A percentile compares a stretch with the other conserved stretches of the same genome.
phyloP scores from a whole-genome alignment of 106 monocot genomes.

The Agapanthus africanus region DNA sequence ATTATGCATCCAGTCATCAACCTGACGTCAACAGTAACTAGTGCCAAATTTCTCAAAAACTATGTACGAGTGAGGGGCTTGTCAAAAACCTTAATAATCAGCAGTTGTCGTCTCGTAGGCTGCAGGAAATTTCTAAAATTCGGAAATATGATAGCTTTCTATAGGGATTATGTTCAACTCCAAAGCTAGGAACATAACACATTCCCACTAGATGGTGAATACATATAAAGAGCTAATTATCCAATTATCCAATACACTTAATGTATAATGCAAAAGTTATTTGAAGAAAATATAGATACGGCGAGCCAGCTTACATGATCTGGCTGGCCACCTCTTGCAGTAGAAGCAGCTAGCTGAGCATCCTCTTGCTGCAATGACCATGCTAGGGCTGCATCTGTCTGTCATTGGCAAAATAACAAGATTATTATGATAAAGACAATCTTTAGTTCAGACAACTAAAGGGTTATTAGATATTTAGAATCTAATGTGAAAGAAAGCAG shows the following conservation, averaged over 20 bases:
- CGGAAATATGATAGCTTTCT: too few relatives aligned
- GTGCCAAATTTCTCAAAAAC: too few relatives aligned
- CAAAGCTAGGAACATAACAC: too few relatives aligned
- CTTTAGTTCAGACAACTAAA: not conserved
- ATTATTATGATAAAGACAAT: not conserved
- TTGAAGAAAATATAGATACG: not conserved
- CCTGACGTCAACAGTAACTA: too few relatives aligned
- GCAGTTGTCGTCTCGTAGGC: too few relatives aligned
- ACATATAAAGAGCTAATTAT: not conserved
- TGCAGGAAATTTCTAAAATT: too few relatives aligned
- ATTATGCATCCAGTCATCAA: too few relatives aligned
- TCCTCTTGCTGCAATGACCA: conserved; percentile 54
- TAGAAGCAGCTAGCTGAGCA: conserved; percentile 16
- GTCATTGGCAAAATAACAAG: conserved; percentile 7
- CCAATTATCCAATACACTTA: not conserved
- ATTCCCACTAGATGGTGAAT: not conserved
- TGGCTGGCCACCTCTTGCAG: conserved; percentile 10
- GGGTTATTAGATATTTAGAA: not conserved
- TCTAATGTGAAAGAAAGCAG: not conserved
- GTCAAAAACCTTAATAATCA: too few relatives aligned
- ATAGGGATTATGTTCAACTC: too few relatives aligned
- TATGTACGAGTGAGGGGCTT: too few relatives aligned
- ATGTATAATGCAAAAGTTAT: not conserved
- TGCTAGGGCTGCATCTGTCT: conserved; percentile 53
- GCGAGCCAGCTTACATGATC: conserved; percentile 16